These are phyloP conservation scores for Daldinia sp. DNA, from an alignment of 2,329 filamentous ascomycete genomes.

Conservation along the genomic window DNA sequence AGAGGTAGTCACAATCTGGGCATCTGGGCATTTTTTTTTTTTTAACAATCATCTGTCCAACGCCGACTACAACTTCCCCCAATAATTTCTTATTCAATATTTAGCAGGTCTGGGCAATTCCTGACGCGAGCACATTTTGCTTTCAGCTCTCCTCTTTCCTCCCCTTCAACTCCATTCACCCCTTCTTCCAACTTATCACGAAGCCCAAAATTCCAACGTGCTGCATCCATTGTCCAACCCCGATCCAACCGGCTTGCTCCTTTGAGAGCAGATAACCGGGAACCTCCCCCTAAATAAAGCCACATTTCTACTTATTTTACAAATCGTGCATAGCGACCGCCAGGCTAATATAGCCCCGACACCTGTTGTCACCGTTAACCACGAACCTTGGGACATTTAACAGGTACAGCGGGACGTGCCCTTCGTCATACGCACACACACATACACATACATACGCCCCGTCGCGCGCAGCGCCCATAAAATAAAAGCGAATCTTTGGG, in stretches of 20 bases:
- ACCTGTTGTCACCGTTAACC: constrained; percentile 27
- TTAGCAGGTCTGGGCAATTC: not conserved
- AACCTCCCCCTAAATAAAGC: constrained; percentile 34
- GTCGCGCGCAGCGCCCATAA: constrained; percentile 10
- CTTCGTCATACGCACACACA: constrained; percentile 20
- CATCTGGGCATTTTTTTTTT: not conserved
- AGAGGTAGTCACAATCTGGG: not conserved
- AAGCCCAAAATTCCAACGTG: constrained; percentile 37
- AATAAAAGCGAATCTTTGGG: not conserved
- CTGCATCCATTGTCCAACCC: constrained; percentile 36
- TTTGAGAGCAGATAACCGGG: constrained; percentile 28
- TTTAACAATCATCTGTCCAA: not conserved
- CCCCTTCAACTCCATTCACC: not conserved
- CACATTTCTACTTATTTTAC: constrained; percentile 25
- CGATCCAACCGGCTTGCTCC: constrained; percentile 22
- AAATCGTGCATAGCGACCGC: constrained; percentile 32
- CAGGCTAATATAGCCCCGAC: constrained; percentile 32
- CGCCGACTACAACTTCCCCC: constrained; percentile 4
- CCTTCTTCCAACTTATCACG: constrained; percentile 34
- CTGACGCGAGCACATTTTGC: not conserved
- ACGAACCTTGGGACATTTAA: constrained; percentile 1
- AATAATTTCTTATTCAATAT: not conserved
- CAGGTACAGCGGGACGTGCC: constrained; percentile 19
- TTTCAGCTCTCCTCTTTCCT: not conserved
- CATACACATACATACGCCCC: not conserved